Evolutionary conservation across 345 rosid genomes (phyloP), one percentile per base, ranked within the genome.

Genomic region (Crucihimalaya himalaica): DNA sequence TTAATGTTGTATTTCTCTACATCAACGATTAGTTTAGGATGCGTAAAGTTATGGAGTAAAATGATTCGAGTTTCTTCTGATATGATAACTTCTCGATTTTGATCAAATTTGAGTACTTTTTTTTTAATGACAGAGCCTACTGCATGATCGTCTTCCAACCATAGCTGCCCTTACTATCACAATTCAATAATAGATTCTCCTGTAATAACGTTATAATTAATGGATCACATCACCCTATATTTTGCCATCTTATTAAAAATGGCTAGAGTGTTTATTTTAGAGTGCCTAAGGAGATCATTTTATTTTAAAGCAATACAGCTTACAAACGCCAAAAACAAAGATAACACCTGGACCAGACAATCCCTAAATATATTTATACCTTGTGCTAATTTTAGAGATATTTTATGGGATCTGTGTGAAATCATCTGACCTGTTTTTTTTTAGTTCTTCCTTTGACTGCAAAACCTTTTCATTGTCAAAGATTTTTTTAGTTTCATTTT

Each of bases 281-380:
- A 52, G 10, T 56, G 31, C 76, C 43, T 39, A 40, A 29, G 1
- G 25, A 31, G 18, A 21, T 43, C 54, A 29, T 29, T 34, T 72
- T 52, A 20, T 63, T 50, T 62, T 72, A n/a, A 63, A 63, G 69
- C 34, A 62, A 40, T 40, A 72, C 25, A 61, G 2, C 52, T 71
- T 72, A 3, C 25, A 51, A 51, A 14, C 23, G 20, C 69, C 62
- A 37, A 61, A 61, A 46, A 50, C 6, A 46, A 29, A 43, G 28
- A 28, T 32, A 16, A 45, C 16, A 34, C 67, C 20, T 72, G 34
- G 39, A 10, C 16, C 18, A 5, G 9, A 23, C 28, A 45, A 6
- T 40, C 31, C 28, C 76, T 72, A 72, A 52, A 72, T 72, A 63
- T 72, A 63, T 72, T 63, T 72, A 63, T 65, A 61, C 37, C 39